A percentile compares a stretch with the other conserved stretches of the same genome.
Evolutionary conservation across 768 basidiomycete species (phyloP).

Genomic region (Mycena leptocephala): DNA sequence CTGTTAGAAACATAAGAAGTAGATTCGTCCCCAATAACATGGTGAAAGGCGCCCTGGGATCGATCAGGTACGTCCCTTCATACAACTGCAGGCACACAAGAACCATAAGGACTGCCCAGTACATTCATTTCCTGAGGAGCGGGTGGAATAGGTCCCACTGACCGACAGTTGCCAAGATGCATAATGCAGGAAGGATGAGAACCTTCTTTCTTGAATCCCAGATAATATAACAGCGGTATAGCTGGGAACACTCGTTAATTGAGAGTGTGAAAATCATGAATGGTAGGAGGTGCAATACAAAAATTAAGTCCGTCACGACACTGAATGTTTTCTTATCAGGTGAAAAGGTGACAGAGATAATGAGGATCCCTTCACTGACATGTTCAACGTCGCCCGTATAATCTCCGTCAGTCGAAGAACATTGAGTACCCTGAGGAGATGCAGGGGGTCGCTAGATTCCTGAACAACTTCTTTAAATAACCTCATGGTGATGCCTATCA

Average conservation of each 20-base stretch:
- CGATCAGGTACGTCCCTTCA: conserved; percentile 11
- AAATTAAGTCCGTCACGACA: conserved; percentile 8
- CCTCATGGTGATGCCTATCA: conserved; percentile 8
- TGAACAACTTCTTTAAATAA: conserved; percentile 15
- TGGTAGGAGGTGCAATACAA: conserved; percentile 13
- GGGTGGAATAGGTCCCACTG: conserved; percentile 6
- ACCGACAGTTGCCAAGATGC: conserved; percentile 17
- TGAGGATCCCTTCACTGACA: conserved; percentile 10
- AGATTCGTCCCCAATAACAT: conserved; percentile 20
- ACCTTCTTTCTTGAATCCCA: conserved; percentile 14
- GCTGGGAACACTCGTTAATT: conserved; percentile 9
- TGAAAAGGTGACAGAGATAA: neutral
- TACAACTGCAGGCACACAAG: conserved; percentile 8
- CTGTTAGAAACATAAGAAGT: conserved; percentile 21
- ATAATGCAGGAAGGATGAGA: conserved; percentile 16
- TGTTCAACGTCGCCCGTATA: conserved; percentile 1
- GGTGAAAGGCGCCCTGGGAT: conserved; percentile 13
- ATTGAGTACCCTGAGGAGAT: conserved; percentile 1
- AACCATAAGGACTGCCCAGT: conserved; percentile 4
- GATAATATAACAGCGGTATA: conserved; percentile 18
- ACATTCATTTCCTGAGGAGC: conserved; percentile 1
- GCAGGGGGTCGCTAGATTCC: conserved; percentile 7
- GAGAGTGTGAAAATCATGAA: conserved; percentile 7
- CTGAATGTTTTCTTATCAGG: conserved; percentile 1
- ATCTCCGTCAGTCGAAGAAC: conserved; percentile 13